A percentile compares a stretch with the other conserved stretches of the same genome.
These are phyloP conservation scores for Paspalum vaginatum DNA, from an alignment of 176 grass and related monocot species.

Conservation along the genomic window DNA sequence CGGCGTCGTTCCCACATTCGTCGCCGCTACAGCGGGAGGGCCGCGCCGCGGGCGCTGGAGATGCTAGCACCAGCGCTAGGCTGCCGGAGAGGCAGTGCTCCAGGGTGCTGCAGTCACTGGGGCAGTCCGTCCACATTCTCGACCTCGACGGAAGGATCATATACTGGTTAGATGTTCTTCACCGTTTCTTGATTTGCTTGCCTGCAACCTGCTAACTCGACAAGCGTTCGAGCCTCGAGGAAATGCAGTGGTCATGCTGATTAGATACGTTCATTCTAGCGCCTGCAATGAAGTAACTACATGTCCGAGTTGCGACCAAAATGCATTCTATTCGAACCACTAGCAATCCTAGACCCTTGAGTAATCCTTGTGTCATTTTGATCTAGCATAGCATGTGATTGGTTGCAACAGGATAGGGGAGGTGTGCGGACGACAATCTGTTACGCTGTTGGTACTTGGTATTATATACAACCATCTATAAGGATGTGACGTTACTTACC, in stretches of 20 bases:
- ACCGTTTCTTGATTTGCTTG: constrained; percentile 6
- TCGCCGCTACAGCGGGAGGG: constrained; percentile 67
- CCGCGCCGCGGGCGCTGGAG: constrained; percentile 28
- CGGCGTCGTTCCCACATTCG: constrained; percentile 59
- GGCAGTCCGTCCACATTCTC: constrained; percentile 88
- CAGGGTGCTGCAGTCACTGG: constrained; percentile 77
- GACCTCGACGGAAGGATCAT: constrained; percentile 88
- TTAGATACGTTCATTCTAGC: constrained; percentile 5
- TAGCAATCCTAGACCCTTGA: constrained; percentile 2
- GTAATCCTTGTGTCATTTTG: constrained; percentile 28
- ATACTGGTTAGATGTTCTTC: constrained; percentile 73
- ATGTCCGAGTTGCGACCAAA: neutral
- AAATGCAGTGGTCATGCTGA: constrained; percentile 8
- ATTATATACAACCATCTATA: neutral
- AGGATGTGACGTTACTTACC: constrained; percentile 13
- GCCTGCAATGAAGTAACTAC: neutral
- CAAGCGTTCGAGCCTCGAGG: neutral
- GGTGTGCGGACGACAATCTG: neutral
- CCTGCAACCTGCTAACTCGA: neutral
- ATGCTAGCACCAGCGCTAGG: constrained; percentile 17
- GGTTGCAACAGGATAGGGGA: neutral
- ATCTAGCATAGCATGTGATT: constrained; percentile 22
- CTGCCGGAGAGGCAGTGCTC: constrained; percentile 77
- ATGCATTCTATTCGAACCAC: neutral
- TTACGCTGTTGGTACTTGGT: neutral